Evolutionary conservation across 108 stramenopile genomes (phyloP), one percentile per base, ranked within the genome.

Genomic region (Cyclotella choctawhatcheeana): DNA sequence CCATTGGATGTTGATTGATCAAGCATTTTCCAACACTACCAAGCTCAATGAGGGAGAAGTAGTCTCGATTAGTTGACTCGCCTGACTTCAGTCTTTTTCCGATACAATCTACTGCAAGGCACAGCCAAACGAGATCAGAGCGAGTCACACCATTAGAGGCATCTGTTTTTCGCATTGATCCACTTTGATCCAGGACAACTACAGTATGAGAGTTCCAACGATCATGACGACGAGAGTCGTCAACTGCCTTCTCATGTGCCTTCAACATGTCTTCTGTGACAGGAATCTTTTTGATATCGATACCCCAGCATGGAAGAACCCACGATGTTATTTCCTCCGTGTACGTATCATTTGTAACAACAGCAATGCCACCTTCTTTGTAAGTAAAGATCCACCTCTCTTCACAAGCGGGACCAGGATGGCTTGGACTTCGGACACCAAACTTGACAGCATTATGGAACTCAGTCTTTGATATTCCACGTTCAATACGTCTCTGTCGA

Each of bases 191-290:
- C 12, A 84, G 71, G 7, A 84, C 73, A 25, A 83, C 80, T 3
- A 83, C 84, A 4, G 77, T 63, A 60, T 84, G 84, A 20, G 84
- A 84, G 7, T 79, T 83, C 74, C 84, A 84, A 18, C 20, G 37
- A 18, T 74, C 56, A 58, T 80, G 69, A 13, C 56, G 14, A 35
- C 25, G 3, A 5, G 80, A 47, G 4, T 30, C 22, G 58, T 58
- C 17, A 4, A 74, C 34, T 27, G 82, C 67, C 20, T 67, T 51
- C 5, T 80, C 43, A 34, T 84, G 78, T 3, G 50, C 47, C 14
- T 44, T 20, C 22, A 40, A 18, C 68, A 70, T 72, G 12, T 56
- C 64, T 21, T 33, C 35, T 13, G 77, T 65, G 18, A 78, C 67
- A 1, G 44, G 33, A 45, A 58, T 44, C 21, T 66, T 69, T 27